Base-by-base conservation (phyloP, 2,329 filamentous ascomycete species). In the Ophiostoma piceae region DNA sequence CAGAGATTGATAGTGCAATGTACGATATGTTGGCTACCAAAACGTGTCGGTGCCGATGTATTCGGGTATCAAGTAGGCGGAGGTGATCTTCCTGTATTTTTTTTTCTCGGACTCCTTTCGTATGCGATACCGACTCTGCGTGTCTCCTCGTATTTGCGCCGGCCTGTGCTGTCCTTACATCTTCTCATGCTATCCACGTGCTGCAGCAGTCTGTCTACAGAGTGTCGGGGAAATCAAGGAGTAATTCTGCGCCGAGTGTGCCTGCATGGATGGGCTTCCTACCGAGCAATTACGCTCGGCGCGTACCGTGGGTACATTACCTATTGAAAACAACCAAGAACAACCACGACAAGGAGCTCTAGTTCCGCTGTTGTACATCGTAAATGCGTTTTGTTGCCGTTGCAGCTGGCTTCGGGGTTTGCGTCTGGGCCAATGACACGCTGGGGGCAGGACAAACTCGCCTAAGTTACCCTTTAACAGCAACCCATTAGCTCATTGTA, bases 111-210 rank as follows among this genome's bases (percentile, higher is more conserved):
- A 26, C n/a, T 26, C 43, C 43, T 47, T 47, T 41, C 19, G 16
- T 47, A 47, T 19, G 8, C 19, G 43, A n/a, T 47, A 47, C 43
- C 43, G 43, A 16, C 7, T 16, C 43, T 47, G 19, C 16, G 43
- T 7, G 43, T 57, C 57, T 62, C 57, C 57, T 62, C 57, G 57
- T 62, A 62, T 62, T 16, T 62, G 26, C 57, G 57, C 14, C 14
- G 57, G 32, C 26, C 32, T 29, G 54, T 14, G 11, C 2, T 32
- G 22, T 8, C 26, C 26, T 11, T 26, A 26, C 5, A 26, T 32
- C 12, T 32, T 6, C 12, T 16, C 9, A 4, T 32, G 26, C 12
- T 3, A n/a, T 32, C 57, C 57, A 16, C 26, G 54, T 57, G 54
- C 14, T 26, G 54, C 32, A 60, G 54, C n/a, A 57, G n/a, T 57